phyloP scores from a whole-genome alignment of 768 basidiomycete species.

The Symmetrospora coprosmae region DNA sequence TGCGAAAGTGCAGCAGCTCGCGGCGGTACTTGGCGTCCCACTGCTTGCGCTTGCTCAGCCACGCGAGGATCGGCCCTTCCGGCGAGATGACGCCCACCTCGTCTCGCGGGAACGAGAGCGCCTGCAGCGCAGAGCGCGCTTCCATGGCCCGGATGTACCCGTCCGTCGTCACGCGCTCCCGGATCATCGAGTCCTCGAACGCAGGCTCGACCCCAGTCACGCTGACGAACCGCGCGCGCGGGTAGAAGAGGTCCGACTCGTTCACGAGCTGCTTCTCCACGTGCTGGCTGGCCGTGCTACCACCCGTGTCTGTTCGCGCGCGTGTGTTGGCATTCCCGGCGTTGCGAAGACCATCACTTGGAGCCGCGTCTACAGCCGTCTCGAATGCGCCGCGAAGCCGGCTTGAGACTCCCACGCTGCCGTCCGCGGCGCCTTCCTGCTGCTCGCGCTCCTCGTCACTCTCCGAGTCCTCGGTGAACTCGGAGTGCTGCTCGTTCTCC shows the following conservation, averaged over 20 bases:
- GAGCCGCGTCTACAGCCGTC: too few relatives aligned
- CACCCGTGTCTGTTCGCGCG: too few relatives aligned
- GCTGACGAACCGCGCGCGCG: too few relatives aligned
- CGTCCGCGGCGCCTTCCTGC: background rate
- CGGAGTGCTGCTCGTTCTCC: background rate
- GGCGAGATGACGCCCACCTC: conserved; percentile 50
- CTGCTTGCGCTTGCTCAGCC: conserved; percentile 33
- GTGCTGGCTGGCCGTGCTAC: too few relatives aligned
- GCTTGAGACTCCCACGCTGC: too few relatives aligned
- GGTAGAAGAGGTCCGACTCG: too few relatives aligned
- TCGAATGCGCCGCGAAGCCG: too few relatives aligned
- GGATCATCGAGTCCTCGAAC: conserved; percentile 52
- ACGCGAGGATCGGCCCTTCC: conserved; percentile 36
- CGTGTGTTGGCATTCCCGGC: too few relatives aligned
- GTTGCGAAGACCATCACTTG: too few relatives aligned
- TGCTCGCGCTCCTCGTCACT: background rate
- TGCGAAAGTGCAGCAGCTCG: conserved; percentile 32
- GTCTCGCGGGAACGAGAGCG: conserved; percentile 51
- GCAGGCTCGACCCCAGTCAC: conserved; percentile 11
- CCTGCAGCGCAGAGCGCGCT: conserved; percentile 50
- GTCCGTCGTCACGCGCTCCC: conserved; percentile 70
- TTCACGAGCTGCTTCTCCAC: too few relatives aligned
- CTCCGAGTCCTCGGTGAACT: conserved; percentile 1
- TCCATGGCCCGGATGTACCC: conserved; percentile 73
- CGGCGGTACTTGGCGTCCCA: conserved; percentile 36